Evolutionary conservation across 106 monocot genomes (phyloP).

Genomic region (Dioscorea zingiberensis): DNA sequence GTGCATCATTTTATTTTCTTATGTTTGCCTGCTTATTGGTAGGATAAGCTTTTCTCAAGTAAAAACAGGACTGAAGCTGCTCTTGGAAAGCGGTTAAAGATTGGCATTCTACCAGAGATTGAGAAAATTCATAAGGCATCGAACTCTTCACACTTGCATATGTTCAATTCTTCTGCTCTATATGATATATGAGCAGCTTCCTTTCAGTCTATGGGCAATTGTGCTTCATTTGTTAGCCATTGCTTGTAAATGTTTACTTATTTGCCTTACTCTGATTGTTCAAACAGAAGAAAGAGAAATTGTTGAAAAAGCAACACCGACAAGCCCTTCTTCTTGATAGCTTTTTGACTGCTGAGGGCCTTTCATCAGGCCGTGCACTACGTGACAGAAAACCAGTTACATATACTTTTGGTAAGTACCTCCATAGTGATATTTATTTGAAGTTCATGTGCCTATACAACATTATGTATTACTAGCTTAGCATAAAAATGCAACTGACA

Average conservation of each 20-base stretch:
- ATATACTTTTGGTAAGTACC: constrained; percentile 88
- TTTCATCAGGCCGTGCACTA: constrained; percentile 70
- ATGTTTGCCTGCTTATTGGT: not conserved
- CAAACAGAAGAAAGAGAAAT: constrained; percentile 73
- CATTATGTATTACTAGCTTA: too few relatives aligned
- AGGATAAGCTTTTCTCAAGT: constrained; percentile 87
- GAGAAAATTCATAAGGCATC: constrained; percentile 81
- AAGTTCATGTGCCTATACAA: too few relatives aligned
- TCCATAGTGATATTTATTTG: not conserved
- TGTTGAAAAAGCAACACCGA: constrained; percentile 94
- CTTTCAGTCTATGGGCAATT: too few relatives aligned
- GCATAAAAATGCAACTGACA: too few relatives aligned
- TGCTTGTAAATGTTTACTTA: too few relatives aligned
- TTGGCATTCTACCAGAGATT: constrained; percentile 75
- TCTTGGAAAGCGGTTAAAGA: constrained; percentile 80
- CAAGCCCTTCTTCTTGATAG: constrained; percentile 93
- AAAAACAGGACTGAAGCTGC: constrained; percentile 77
- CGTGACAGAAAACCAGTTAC: constrained; percentile 95
- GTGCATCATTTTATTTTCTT: too few relatives aligned
- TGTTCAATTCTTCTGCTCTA: too few relatives aligned
- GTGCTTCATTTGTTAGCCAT: too few relatives aligned
- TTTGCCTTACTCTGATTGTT: constrained; percentile 9
- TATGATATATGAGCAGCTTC: too few relatives aligned
- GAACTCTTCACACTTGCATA: not conserved
- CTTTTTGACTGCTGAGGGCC: constrained; percentile 63